Base-by-base conservation (phyloP, 1,139 yeast species). In the Candida sanyaensis region DNA sequence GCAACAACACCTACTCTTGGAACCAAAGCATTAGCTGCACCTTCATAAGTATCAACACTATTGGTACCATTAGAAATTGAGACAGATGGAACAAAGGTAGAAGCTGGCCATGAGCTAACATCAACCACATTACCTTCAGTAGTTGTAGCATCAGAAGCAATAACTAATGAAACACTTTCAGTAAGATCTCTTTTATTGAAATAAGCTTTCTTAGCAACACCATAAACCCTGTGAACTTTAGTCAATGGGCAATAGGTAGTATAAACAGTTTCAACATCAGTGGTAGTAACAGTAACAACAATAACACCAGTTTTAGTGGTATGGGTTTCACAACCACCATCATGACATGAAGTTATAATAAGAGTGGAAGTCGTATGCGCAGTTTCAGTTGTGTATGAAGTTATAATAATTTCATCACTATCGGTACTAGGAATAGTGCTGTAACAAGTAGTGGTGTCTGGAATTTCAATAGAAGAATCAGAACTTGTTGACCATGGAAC, bases 221-320 rank as follows among this genome's bases (percentile, higher is more conserved):
- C 21, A 23, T 32, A 41, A 8, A 41, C 43, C 9, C 32, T 11
- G 17, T 41, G 11, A 6, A 21, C 29, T 10, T 12, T 34, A 21
- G 46, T 40, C 28, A 34, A 23, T 28, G 46, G 46, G 39, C 46
- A 65, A 55, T 57, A 65, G 21, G 73, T 65, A 37, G 68, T 64
- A 56, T 61, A 63, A 13, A 59, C 48, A 13, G 68, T 60, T 33
- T 49, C 49, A 11, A 46, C 44, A 27, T 55, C 55, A 10, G 47
- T 49, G 6, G 43, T 38, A 5, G 52, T 50, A 4, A 47, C 39
- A 12, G 56, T 53, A 7, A 53, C 49, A 6, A 49, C 49, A 9
- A 50, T 49, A 12, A 55, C 44, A 31, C 72, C 73, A 6, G 75
- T 66, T 31, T 66, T 56, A 24, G 60, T 58, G 29, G 66, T 56